Base-by-base conservation (phyloP, 345 rosid species). In the Draba incana region DNA sequence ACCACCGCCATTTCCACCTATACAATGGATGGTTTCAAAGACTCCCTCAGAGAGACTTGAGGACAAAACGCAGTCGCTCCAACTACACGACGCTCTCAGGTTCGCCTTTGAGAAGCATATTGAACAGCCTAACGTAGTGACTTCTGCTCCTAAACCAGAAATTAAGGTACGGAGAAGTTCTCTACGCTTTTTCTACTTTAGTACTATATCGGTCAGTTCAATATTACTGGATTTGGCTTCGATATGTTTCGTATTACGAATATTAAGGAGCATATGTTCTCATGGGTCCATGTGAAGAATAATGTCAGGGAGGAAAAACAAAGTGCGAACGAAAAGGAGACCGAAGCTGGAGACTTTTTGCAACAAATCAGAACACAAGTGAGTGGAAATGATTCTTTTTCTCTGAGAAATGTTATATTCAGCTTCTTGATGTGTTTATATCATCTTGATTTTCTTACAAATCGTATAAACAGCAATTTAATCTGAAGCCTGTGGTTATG, bases 311-410 rank as follows among this genome's bases (percentile, higher is more conserved):
- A 81, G 68, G 79, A 69, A 62, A 76, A 75, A 64, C 79, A 58
- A 68, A 69, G 39, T 60, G 48, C 70, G 66, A 81, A 66, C 31
- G 77, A 70, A 57, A 77, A 77, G 68, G 82, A 62, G 70, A 90
- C 81, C 25, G 92, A 83, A 53, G 85, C 81, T 81, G 96, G 79
- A 20, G 97, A 94, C 61, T 84, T 94, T 67, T 83, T 86, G 66
- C 86, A 83, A 55, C 99, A 91, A 81, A 94, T 94, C 44, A 82
- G 95, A 82, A 49, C 81, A 54, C 87, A 91, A 81, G 99, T 91
- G 78, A 84, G 96, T 80, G 70, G 57, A 47, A n/a, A 48, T 43
- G 49, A 31, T 53, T 67, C 16, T 16, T 44, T 57, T 49, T 50
- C 20, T 28, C 3, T 8, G 43, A 16, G 49, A 30, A 50, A 65